Conservation (phyloP, 2,329 filamentous ascomycete genomes). For the Alternaria viburni region DNA sequence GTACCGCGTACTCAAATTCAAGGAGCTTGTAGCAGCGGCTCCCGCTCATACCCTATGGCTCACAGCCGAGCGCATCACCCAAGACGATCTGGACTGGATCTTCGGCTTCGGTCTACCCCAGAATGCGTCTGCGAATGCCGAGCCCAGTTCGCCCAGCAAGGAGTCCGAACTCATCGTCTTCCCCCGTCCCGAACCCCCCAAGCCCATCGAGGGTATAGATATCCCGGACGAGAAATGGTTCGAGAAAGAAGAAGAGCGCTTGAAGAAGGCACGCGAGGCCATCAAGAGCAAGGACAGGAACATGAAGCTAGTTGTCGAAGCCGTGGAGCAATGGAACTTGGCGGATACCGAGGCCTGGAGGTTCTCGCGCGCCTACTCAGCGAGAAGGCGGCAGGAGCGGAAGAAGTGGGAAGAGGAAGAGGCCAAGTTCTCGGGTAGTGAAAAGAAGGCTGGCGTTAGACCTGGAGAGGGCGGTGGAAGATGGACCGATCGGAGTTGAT, state of each 20-base stretch:
- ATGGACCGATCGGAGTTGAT: slow-evolving; percentile 36
- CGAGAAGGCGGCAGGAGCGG: slow-evolving; percentile 67
- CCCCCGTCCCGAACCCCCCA: slow-evolving; percentile 53
- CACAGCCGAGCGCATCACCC: slow-evolving; percentile 68
- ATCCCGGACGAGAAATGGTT: slow-evolving; percentile 61
- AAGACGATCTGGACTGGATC: slow-evolving; percentile 82
- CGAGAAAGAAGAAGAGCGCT: slow-evolving; percentile 61
- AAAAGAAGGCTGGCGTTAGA: slow-evolving; percentile 60
- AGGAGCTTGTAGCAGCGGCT: slow-evolving; percentile 76
- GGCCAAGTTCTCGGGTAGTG: slow-evolving; percentile 66
- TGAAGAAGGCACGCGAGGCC: slow-evolving; percentile 59
- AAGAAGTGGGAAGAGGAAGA: slow-evolving; percentile 74
- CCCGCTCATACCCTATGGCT: slow-evolving; percentile 77
- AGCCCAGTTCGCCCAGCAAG: slow-evolving; percentile 64
- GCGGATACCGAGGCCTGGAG: slow-evolving; percentile 80
- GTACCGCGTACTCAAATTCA: slow-evolving; percentile 74
- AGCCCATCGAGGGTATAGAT: slow-evolving; percentile 58
- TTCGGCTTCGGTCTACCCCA: slow-evolving; percentile 84
- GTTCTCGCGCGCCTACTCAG: slow-evolving; percentile 72
- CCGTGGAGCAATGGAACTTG: slow-evolving; percentile 61
- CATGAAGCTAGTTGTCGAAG: slow-evolving; percentile 45
- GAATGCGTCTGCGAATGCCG: slow-evolving; percentile 58
- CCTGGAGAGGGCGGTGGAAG: slow-evolving; percentile 40
- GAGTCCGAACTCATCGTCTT: slow-evolving; percentile 59
- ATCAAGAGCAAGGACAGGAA: slow-evolving; percentile 43